Base-by-base conservation (phyloP, 2,329 filamentous ascomycete species). In the Xylariaceae sp. region DNA sequence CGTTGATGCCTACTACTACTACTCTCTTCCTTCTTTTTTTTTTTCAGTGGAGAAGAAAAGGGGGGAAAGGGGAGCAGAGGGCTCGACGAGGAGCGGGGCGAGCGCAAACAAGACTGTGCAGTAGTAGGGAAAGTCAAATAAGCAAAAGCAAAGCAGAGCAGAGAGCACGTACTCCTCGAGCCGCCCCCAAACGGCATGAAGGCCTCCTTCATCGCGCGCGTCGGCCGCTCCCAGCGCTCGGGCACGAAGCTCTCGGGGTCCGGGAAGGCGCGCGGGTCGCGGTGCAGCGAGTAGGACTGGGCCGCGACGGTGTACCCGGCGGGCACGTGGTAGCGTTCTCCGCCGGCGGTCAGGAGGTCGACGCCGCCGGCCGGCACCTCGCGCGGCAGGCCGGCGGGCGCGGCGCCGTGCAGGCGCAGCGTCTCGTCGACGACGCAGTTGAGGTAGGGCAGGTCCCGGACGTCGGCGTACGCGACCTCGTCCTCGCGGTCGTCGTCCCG, bases 201-300 rank as follows among this genome's bases (percentile, higher is more conserved):
- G 7, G 33, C 25, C n/a, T 51, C 44, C 27, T 46, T 51, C 52
- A 57, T 56, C 2, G 22, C 32, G 22, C 23, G 36, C 9, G 48
- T 50, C 14, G 44, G 32, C 5, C 43, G 42, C 37, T 50, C 42
- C 49, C 49, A 52, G 8, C 49, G 27, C 3, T 30, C 37, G 3
- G 49, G 49, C 26, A 43, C 35, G 19, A 47, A 54, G 29, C 28
- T 42, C 10, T 60, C 49, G 2, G 63, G 60, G 3, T 65, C 49
- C 0, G 49, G 41, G 32, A 64, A 67, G 1, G 59, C 51, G 2
- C 24, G 25, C 0, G 45, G 37, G 31, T 64, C 51, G 3, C 58
- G 53, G 36, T 68, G 64, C 10, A 67, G 41, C n/a, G 50, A 60
- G 32, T 60, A 64, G 12, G 50, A 45, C 40, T 64, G 60, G 2